Percentiles rank a stretch among this genome's conserved stretches.
Evolutionary conservation across 805 yeast species (phyloP).

Genomic region (Ogataea pilisensis): DNA sequence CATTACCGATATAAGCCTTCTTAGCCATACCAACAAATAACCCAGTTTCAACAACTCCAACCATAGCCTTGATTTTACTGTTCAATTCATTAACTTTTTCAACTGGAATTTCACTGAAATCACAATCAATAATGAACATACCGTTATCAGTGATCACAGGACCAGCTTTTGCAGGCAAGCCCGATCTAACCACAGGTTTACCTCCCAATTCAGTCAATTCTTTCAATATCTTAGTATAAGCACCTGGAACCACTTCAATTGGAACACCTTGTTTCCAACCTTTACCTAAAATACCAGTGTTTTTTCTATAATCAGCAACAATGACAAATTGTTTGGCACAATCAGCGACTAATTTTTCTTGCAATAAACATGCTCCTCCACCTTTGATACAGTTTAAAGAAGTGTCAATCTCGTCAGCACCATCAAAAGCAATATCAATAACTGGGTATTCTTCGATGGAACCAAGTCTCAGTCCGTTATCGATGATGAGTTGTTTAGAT

Average conservation of each 20-base stretch:
- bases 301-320: slow-evolving; percentile 91
- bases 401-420: slow-evolving; percentile 94
- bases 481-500: slow-evolving; percentile 77
- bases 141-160: slow-evolving; percentile 96
- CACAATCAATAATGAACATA: slow-evolving; percentile 89
- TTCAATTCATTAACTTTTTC: slow-evolving; percentile 50
- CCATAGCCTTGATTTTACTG: slow-evolving; percentile 60
- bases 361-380: slow-evolving; percentile 97
- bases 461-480: slow-evolving; percentile 74
- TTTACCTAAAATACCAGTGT: slow-evolving; percentile 66
- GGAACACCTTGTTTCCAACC: slow-evolving; percentile 92
- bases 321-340: slow-evolving; percentile 72
- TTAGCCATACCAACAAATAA: slow-evolving; percentile 71
- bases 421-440: slow-evolving; percentile 93
- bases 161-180: slow-evolving; percentile 92
- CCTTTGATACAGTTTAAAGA: slow-evolving; percentile 88
- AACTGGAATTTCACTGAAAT: slow-evolving; percentile 71
- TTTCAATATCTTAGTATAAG: slow-evolving; percentile 69
- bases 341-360: slow-evolving; percentile 89
- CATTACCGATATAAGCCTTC: slow-evolving; percentile 86
- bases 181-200: slow-evolving; percentile 67
- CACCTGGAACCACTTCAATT: slow-evolving; percentile 87
- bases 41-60: slow-evolving; percentile 97
- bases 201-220: slow-evolving; percentile 68
- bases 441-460: slow-evolving; percentile 78